phyloP scores from a whole-genome alignment of 768 basidiomycete species.

The Lactifluus pinguis region DNA sequence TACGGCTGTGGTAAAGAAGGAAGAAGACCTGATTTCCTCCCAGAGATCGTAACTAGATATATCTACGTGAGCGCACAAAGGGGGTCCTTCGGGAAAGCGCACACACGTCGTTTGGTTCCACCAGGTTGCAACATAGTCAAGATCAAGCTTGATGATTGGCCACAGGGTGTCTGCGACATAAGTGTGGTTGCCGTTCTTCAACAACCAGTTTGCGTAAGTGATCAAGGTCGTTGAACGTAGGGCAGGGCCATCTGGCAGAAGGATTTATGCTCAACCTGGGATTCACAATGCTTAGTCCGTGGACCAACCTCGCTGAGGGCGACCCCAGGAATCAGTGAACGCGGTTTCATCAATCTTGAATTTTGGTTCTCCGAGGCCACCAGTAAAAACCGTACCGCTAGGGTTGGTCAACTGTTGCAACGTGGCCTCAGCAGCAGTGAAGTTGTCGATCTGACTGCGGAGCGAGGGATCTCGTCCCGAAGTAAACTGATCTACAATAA shows the following conservation, averaged over 20 bases:
- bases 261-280: not conserved
- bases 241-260: constrained; percentile 58
- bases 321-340: constrained; percentile 33
- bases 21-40: constrained; percentile 66
- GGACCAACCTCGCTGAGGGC: constrained; percentile 52
- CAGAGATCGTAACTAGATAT: constrained; percentile 55
- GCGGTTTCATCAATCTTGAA: constrained; percentile 59
- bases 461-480: constrained; percentile 43
- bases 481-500: constrained; percentile 42
- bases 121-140: constrained; percentile 57
- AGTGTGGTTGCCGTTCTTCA: constrained; percentile 40
- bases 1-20: constrained; percentile 68
- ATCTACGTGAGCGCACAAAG: not conserved
- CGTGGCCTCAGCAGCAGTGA: constrained; percentile 42
- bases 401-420: constrained; percentile 66
- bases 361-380: constrained; percentile 80
- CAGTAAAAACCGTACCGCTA: constrained; percentile 51
- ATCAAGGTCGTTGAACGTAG: constrained; percentile 62
- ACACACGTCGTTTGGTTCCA: constrained; percentile 62
- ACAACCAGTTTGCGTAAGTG: constrained; percentile 60
- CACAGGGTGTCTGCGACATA: constrained; percentile 48
- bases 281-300: not conserved
- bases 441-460: constrained; percentile 46
- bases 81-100: not conserved
- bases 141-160: constrained; percentile 64